Conservation (phyloP, 345 rosid genomes). For the Camelina laxa region DNA sequence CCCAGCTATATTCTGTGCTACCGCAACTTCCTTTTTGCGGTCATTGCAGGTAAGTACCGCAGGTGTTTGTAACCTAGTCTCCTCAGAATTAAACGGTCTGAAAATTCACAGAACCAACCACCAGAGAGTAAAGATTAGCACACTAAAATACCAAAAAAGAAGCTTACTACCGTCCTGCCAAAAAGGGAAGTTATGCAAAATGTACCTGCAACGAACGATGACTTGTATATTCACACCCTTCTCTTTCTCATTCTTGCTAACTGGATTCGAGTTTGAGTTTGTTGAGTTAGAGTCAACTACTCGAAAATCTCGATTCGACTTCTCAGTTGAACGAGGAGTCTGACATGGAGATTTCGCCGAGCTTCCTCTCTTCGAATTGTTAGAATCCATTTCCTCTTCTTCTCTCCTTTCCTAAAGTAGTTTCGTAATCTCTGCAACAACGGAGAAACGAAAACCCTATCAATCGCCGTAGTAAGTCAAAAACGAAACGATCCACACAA, state of each 20-base stretch:
- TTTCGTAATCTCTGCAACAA: conserved; percentile 29
- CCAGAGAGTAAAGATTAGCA: neutral
- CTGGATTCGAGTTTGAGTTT: conserved; percentile 50
- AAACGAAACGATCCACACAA: conserved; percentile 21
- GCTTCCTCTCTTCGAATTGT: conserved; percentile 64
- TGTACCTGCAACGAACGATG: conserved; percentile 94
- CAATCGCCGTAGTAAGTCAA: conserved; percentile 4
- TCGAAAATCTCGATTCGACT: conserved; percentile 84
- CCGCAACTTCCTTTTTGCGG: conserved; percentile 79
- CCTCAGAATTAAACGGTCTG: conserved; percentile 93
- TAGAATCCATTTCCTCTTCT: conserved; percentile 58
- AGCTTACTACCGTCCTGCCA: neutral
- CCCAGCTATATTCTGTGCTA: conserved; percentile 86
- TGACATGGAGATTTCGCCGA: conserved; percentile 79
- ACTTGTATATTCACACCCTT: conserved; percentile 99
- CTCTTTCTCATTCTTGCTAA: conserved; percentile 74
- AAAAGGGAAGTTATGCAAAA: neutral
- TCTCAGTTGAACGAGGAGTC: conserved; percentile 90
- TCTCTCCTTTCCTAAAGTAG: conserved; percentile 12
- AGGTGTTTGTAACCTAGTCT: conserved; percentile 70
- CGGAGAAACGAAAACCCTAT: neutral
- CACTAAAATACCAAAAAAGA: conserved; percentile 26
- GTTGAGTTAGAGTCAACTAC: conserved; percentile 55
- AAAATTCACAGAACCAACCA: neutral
- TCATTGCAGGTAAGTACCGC: conserved; percentile 88